phyloP scores from a whole-genome alignment of 2,329 filamentous ascomycete species.

The Chaetomium sp. region DNA sequence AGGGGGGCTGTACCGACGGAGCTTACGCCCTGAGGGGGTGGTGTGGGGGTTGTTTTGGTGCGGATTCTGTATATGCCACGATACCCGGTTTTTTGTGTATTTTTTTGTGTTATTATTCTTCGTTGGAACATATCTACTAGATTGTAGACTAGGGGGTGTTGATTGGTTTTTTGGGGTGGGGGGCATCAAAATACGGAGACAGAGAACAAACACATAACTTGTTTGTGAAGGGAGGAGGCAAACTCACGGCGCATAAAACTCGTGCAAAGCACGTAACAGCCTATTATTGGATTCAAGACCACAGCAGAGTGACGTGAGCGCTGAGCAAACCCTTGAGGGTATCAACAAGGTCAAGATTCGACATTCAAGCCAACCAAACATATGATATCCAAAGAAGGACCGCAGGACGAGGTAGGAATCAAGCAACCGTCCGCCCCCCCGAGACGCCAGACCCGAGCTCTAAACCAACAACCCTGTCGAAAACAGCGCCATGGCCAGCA shows the following conservation, averaged over 20 bases:
- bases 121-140: background rate
- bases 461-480: slow-evolving; percentile 14
- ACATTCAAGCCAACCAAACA: background rate
- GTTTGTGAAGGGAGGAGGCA: background rate
- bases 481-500: slow-evolving; percentile 8
- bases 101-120: background rate
- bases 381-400: background rate
- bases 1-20: background rate
- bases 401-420: background rate
- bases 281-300: too few relatives aligned
- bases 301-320: background rate
- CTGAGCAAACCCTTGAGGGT: background rate
- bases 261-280: too few relatives aligned
- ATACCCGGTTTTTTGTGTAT: background rate
- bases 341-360: background rate
- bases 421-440: background rate
- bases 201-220: background rate
- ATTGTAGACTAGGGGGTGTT: background rate
- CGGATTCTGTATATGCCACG: background rate
- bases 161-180: background rate
- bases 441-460: background rate
- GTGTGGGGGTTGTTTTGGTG: background rate
- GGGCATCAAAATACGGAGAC: background rate
- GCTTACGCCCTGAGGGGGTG: background rate
- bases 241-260: too few relatives aligned